Base-by-base conservation (phyloP, 768 basidiomycete species). In the Sporobolomyces roseus region DNA sequence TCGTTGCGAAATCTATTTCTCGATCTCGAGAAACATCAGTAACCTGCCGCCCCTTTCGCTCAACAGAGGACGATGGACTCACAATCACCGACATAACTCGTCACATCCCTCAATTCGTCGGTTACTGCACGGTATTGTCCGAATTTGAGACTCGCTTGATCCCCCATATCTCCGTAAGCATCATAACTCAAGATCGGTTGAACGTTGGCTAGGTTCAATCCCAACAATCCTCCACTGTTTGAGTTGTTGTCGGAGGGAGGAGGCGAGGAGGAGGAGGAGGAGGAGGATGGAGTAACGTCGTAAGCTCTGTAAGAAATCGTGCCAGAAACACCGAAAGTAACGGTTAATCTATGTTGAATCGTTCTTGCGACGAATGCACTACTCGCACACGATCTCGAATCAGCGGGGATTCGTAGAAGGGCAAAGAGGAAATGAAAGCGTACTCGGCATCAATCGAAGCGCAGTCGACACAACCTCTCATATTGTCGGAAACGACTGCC, bases 151-250 rank as follows among this genome's bases (percentile, higher is more conserved):
- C 36, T 41, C 33, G 48, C 56, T 38, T 59, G 55, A 29, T 50
- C 55, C 8, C 64, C 64, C 55, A 65, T 58, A 32, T 65, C 64
- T 4, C 64, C 64, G 14, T n/a, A 41, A 23, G 64, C 64, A 4
- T 35, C n/a, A 23, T 65, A 65, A n/a, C 7, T 51, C 36, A 65
- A 38, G 23, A 65, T 12, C 21, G 64, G 55, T 3, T 21, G 29
- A 4, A 1, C 19, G 4, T 23, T 4, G 14, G 53, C 17, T 32
- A 25, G 35, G 52, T 45, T 25, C 25, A 41, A 23, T 30, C 10
- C 43, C 27, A 7, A 4, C 43, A 35, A 21, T 19, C 29, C 4
- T 5, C 38, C 56, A 12, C 27, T 29, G 6, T 25, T 36, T 19
- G 3, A 2, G 36, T n/a, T n/a, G 35, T 25, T 14, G 17, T 56